Base-by-base conservation (phyloP, 805 yeast species). In the Kregervanrija pseudodelftensis region DNA sequence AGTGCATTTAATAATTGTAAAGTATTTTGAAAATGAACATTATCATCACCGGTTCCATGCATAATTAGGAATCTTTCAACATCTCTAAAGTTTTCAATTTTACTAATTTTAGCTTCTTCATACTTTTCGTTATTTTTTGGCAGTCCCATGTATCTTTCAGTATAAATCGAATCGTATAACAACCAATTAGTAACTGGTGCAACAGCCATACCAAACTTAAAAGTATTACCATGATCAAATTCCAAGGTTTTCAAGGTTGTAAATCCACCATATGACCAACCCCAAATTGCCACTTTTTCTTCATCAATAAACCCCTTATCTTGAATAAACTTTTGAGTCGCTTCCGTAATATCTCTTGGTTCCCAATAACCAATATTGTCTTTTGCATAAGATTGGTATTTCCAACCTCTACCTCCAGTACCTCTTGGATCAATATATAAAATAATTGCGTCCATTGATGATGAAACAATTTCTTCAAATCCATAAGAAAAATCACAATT, bases 211-310 rank as follows among this genome's bases (percentile, higher is more conserved):
- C 91, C 93, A 56, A 74, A 85, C 48, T 80, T 79, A 67, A 85
- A 85, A 0, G 73, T 70, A 8, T 74, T 62, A 5, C 85, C 81
- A 11, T 60, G 56, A 57, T 85, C 95, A 40, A 67, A 70, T 59
- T 85, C 95, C 32, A 85, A 58, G 0, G 90, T 82, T 59, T 85
- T 85, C 43, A 85, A 63, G 0, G 91, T 80, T 8, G 82, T 70
- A 57, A 81, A 85, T 1, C 91, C 95, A 44, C 95, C 95, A 61
- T 84, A 85, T 0, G 90, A 82, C 90, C 93, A 85, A 12, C 95
- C 95, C 90, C 93, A 85, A 34, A 85, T 72, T 0, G 88, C 86
- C 4, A 82, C 76, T 45, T 68, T 68, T 1, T 71, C 67, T 3
- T 53, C 53, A 56, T 84, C 82, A 14, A 85, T 70, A 48, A 72